Percentiles rank a stretch among this genome's conserved stretches.
Evolutionary conservation across 306 rosid genomes (phyloP).

Genomic region (Rubus idaeus): DNA sequence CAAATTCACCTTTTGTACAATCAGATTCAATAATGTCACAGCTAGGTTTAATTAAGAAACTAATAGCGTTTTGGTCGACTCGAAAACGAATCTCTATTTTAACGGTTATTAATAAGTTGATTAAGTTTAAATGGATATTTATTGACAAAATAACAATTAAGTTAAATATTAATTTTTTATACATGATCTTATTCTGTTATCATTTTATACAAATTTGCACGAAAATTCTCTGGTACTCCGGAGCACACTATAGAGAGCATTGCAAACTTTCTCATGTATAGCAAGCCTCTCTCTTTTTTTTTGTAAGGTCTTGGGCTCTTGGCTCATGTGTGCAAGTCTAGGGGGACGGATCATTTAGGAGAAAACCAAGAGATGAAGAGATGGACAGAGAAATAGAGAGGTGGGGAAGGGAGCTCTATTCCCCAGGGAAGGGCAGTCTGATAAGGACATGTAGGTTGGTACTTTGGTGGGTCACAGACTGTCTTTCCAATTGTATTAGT

Average conservation of each 20-base stretch:
- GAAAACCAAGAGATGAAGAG: neutral
- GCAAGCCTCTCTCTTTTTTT: too few species aligned
- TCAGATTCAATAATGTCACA: neutral
- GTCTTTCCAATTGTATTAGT: slow-evolving; percentile 25
- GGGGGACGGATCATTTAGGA: neutral
- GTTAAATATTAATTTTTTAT: too few species aligned
- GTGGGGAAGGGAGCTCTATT: neutral
- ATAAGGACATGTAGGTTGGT: slow-evolving; percentile 35
- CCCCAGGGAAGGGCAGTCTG: slow-evolving; percentile 27
- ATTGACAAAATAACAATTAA: neutral
- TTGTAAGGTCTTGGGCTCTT: too few species aligned
- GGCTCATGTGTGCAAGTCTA: too few species aligned
- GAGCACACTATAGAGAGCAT: too few species aligned
- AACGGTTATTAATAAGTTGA: neutral
- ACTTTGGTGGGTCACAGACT: slow-evolving; percentile 37
- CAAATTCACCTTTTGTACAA: neutral
- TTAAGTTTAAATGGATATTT: too few species aligned
- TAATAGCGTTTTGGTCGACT: rapidly evolving
- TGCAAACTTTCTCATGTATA: too few species aligned
- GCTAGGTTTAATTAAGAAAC: neutral
- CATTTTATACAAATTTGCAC: too few species aligned
- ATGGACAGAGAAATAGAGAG: neutral
- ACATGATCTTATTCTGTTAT: too few species aligned
- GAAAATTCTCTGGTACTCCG: too few species aligned
- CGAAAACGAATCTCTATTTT: neutral